Evolutionary conservation across 768 basidiomycete species (phyloP), one percentile per base, ranked within the genome.

Genomic region (Dioszegia aurantiaca): DNA sequence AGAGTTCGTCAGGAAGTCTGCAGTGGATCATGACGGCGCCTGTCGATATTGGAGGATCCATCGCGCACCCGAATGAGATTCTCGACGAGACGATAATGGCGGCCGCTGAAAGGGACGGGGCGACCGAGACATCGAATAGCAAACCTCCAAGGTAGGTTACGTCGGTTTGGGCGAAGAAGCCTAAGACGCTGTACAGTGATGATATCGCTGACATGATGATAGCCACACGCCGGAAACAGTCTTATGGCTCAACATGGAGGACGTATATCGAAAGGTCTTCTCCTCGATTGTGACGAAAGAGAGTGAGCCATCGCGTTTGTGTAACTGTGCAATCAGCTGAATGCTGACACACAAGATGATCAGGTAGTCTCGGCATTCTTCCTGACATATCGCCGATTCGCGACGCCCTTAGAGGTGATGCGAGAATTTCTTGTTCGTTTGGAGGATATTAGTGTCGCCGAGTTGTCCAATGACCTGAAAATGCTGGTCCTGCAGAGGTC

Each of bases 361-460:
- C 45, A 60, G 3, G 68, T 74, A 54, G 60, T 74, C 8, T 56
- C 58, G 26, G 41, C 67, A 0, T 76, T 76, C 53, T 66, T 73
- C 60, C 45, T 74, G 56, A 70, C 64, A 9, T 76, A 68, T 55
- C 69, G 75, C 1, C 60, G 75, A 1, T 76, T 76, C 43, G 65
- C 60, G 27, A 19, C 46, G 8, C 69, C 75, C 12, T 23, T 47
- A 2, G 62, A 66, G 12, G 16, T 76, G 12, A 64, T 76, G 59
- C 53, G 56, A 11, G 60, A 68, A 54, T 66, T 76, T 27, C 48
- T 63, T 10, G 48, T 59, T 2, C 44, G 69, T 16, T 67, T 69
- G 48, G 41, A 54, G 28, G 67, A 67, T 30, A 56, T 74, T 17
- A 59, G 60, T 26, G 33, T 37, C 1, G 58, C 56, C 56, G 27